Evolutionary conservation across 2,329 filamentous ascomycete species (phyloP).

Genomic region (Clonostachys byssicola): DNA sequence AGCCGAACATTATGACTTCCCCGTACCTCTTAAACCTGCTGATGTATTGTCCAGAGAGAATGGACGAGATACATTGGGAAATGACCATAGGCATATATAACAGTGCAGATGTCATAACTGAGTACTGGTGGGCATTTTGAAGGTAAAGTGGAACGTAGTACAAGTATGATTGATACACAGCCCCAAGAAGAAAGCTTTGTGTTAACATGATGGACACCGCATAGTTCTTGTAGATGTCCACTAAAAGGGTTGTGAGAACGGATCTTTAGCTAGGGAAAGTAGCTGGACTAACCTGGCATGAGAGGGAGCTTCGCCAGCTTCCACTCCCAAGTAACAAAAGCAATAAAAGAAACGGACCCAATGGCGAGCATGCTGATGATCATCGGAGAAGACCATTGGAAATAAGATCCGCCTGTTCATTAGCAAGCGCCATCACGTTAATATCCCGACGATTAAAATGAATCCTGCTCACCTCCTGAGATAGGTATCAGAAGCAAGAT

Average conservation of each 20-base stretch:
- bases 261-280: background rate
- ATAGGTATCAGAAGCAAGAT: constrained; percentile 60
- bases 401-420: constrained; percentile 15
- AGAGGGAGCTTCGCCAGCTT: constrained; percentile 69
- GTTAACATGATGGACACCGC: constrained; percentile 49
- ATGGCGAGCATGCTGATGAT: constrained; percentile 72
- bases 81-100: constrained; percentile 44
- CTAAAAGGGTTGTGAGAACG: constrained; percentile 10
- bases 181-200: constrained; percentile 57
- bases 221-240: constrained; percentile 48
- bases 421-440: background rate
- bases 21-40: constrained; percentile 51
- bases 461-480: constrained; percentile 39
- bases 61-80: constrained; percentile 38
- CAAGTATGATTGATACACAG: constrained; percentile 53
- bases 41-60: constrained; percentile 52
- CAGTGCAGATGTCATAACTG: constrained; percentile 39
- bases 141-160: constrained; percentile 61
- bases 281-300: constrained; percentile 45
- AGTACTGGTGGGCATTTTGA: constrained; percentile 42
- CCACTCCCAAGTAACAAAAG: constrained; percentile 69
- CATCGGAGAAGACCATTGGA: constrained; percentile 59
- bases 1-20: constrained; percentile 46
- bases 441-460: background rate
- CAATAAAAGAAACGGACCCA: constrained; percentile 50